Evolutionary conservation across 2,329 filamentous ascomycete species (phyloP).

Genomic region (Fusarium coffeatum): DNA sequence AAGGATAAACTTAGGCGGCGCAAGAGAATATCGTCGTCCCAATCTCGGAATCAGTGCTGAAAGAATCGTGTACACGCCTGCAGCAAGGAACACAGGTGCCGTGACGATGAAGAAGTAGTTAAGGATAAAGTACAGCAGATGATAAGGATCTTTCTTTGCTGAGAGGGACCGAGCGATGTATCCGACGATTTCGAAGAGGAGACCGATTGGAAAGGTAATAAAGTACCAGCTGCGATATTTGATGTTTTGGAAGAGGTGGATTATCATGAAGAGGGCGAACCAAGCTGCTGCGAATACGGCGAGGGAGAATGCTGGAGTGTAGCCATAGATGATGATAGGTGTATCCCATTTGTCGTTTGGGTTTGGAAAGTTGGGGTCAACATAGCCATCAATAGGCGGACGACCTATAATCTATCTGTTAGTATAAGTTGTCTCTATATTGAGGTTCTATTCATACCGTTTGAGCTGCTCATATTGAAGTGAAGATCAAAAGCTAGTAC

Average conservation of each 20-base stretch:
- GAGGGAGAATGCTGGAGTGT: constrained; percentile 60
- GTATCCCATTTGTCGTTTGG: constrained; percentile 59
- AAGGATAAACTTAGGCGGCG: constrained; percentile 61
- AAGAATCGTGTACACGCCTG: constrained; percentile 66
- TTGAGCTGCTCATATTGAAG: constrained; percentile 33
- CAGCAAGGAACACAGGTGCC: constrained; percentile 68
- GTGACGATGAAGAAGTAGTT: constrained; percentile 72
- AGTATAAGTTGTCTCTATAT: background rate
- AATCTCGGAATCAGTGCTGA: constrained; percentile 61
- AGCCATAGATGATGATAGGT: constrained; percentile 63
- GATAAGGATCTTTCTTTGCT: constrained; percentile 62
- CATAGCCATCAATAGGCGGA: constrained; percentile 52
- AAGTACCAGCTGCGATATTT: constrained; percentile 60
- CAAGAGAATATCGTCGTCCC: constrained; percentile 56
- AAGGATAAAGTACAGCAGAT: constrained; percentile 66
- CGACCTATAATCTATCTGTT: constrained; percentile 6
- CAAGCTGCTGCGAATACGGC: constrained; percentile 56
- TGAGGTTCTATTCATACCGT: constrained; percentile 5
- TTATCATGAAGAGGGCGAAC: constrained; percentile 56
- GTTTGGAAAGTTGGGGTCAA: constrained; percentile 65
- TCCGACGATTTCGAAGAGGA: constrained; percentile 62
- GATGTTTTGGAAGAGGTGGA: constrained; percentile 53
- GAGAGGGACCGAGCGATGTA: constrained; percentile 63
- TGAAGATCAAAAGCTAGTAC: constrained; percentile 24
- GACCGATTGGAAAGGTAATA: constrained; percentile 56